phyloP scores from a whole-genome alignment of 306 rosid genomes.

The Glycine soja region DNA sequence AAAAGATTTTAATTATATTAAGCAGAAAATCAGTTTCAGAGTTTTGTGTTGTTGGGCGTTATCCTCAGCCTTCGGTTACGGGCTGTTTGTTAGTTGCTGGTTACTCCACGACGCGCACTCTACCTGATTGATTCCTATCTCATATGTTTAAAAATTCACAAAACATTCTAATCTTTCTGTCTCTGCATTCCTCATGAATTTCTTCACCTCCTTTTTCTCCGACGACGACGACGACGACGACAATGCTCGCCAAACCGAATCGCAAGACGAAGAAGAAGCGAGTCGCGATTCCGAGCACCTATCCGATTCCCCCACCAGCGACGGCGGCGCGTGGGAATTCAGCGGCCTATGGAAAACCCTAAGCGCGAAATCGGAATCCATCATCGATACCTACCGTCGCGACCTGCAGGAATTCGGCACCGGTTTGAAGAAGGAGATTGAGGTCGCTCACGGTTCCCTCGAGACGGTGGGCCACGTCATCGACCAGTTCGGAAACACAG shows the following conservation, averaged over 20 bases:
- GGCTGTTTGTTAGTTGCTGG: no score
- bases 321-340: conserved; percentile 54
- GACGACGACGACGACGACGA: neutral
- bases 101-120: no score
- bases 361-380: conserved; percentile 71
- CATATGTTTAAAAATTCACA: no score
- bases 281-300: conserved; percentile 24
- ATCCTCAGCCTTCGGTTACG: no score
- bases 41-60: no score
- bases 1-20: no score
- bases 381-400: conserved; percentile 81
- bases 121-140: no score
- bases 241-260: conserved; percentile 28
- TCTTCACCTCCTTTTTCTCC: conserved; percentile 71
- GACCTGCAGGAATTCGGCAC: conserved; percentile 82
- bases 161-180: conserved; percentile 8
- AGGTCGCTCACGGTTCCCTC: conserved; percentile 85
- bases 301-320: conserved; percentile 18
- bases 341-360: conserved; percentile 55
- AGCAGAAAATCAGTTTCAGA: no score
- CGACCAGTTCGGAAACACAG: conserved; percentile 75
- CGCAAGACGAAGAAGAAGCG: conserved; percentile 34
- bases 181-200: conserved; percentile 63
- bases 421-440: conserved; percentile 85
- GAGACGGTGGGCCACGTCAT: conserved; percentile 70